These are phyloP conservation scores for Alternaria hordeiaustralica DNA, from an alignment of 2,329 filamentous ascomycete species.

Conservation along the genomic window DNA sequence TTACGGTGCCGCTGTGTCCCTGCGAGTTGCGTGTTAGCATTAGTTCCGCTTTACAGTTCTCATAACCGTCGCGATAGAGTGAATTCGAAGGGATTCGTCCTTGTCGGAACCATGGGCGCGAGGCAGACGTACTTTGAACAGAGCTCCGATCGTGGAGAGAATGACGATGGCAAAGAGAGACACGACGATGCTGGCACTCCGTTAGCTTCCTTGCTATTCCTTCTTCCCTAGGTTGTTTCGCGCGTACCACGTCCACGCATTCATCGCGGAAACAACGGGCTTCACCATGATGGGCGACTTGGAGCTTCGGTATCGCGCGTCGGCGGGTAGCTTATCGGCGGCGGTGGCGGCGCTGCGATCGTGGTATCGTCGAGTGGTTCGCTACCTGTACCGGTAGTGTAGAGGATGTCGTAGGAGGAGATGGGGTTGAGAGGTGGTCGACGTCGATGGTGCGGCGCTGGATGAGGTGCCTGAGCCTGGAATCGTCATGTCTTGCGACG, in stretches of 20 bases:
- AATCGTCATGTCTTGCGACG: slow-evolving; percentile 23
- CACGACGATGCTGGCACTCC: slow-evolving; percentile 68
- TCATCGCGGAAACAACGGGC: slow-evolving; percentile 87
- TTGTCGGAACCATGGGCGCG: neutral
- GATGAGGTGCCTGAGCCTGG: slow-evolving; percentile 9
- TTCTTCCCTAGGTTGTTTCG: neutral
- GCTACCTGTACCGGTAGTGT: neutral
- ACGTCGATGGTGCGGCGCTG: slow-evolving; percentile 10
- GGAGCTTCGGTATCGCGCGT: slow-evolving; percentile 10
- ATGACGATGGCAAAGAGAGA: slow-evolving; percentile 71
- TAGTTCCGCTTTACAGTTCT: neutral
- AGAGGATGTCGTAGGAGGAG: neutral
- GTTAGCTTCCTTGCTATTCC: slow-evolving; percentile 19
- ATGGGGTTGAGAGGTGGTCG: neutral
- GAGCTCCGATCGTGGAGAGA: slow-evolving; percentile 68
- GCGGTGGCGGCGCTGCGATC: slow-evolving; percentile 14
- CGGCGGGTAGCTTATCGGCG: slow-evolving; percentile 20
- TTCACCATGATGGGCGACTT: slow-evolving; percentile 78
- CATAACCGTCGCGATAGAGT: too few species aligned
- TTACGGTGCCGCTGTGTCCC: slow-evolving; percentile 79
- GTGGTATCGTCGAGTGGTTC: neutral
- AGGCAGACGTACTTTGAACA: slow-evolving; percentile 69
- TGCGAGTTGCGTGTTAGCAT: slow-evolving; percentile 40
- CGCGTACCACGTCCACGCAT: slow-evolving; percentile 92
- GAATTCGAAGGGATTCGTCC: neutral